Evolutionary conservation across 805 yeast genomes (phyloP).

Genomic region (Lipomyces kockii): DNA sequence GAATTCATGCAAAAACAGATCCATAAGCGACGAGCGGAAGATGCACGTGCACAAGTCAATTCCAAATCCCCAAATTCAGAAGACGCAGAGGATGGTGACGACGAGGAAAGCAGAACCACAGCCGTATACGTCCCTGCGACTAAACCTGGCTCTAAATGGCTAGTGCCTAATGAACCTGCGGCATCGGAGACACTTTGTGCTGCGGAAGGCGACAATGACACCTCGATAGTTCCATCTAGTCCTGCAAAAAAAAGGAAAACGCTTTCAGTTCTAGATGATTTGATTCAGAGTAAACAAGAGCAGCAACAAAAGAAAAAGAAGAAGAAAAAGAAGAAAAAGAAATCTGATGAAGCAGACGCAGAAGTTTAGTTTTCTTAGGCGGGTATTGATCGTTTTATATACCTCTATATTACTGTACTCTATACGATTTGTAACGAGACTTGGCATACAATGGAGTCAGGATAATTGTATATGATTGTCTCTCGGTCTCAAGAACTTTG

Average conservation of each 20-base stretch:
- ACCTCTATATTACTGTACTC: neutral
- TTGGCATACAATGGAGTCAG: neutral
- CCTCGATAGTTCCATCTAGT: no score
- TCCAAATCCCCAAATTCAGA: neutral
- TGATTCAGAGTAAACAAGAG: constrained; percentile 10
- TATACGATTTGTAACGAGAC: neutral
- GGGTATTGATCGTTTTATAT: neutral
- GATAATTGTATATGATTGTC: neutral
- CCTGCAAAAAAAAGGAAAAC: constrained; percentile 5
- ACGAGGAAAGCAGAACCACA: constrained; percentile 27
- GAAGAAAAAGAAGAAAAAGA: constrained; percentile 4
- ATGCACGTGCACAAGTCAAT: neutral
- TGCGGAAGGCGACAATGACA: neutral
- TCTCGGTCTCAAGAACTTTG: neutral
- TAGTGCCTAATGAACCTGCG: neutral
- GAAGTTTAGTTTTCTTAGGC: neutral
- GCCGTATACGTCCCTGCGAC: neutral
- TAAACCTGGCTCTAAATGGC: neutral
- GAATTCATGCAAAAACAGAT: constrained; percentile 33
- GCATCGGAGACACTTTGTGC: neutral
- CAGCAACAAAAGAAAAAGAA: constrained; percentile 11
- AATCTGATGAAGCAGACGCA: neutral
- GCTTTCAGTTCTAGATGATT: constrained; percentile 21
- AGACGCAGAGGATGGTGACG: constrained; percentile 19
- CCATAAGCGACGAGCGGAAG: constrained; percentile 14